Evolutionary conservation across 441 rosid genomes (phyloP).

Genomic region (Croton laevigatus): DNA sequence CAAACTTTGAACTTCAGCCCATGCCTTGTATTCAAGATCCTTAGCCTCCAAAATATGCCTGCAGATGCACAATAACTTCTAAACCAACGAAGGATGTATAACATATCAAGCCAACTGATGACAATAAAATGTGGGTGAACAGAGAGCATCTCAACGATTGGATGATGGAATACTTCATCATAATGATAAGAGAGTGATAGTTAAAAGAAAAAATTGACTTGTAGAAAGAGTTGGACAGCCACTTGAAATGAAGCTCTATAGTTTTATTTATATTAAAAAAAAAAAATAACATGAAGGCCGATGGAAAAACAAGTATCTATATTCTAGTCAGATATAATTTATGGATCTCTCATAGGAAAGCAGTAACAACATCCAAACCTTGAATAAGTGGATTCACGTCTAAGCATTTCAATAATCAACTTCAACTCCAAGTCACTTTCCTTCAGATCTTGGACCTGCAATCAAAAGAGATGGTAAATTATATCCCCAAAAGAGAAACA

Average conservation of each 20-base stretch:
- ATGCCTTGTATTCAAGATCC: constrained; percentile 72
- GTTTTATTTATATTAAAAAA: constrained; percentile 7
- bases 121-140: constrained; percentile 5
- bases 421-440: constrained; percentile 71
- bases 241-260: neutral
- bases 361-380: constrained; percentile 41
- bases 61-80: constrained; percentile 29
- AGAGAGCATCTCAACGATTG: neutral
- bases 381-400: constrained; percentile 70
- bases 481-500: constrained; percentile 1
- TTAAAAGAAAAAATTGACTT: neutral
- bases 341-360: too few species aligned
- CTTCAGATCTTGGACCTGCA: constrained; percentile 73
- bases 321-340: neutral
- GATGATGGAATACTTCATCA: constrained; percentile 4
- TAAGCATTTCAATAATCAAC: constrained; percentile 81
- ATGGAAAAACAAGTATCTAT: neutral
- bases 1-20: constrained; percentile 83
- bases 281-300: neutral
- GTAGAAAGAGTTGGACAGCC: neutral
- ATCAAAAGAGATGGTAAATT: constrained; percentile 9
- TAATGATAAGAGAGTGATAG: neutral
- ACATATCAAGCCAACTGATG: neutral
- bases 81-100: constrained; percentile 14
- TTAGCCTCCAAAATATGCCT: constrained; percentile 77